Evolutionary conservation across 208 protist genomes (phyloP), one percentile per base, ranked within the genome.

Genomic region (Herpetomonas muscarum): DNA sequence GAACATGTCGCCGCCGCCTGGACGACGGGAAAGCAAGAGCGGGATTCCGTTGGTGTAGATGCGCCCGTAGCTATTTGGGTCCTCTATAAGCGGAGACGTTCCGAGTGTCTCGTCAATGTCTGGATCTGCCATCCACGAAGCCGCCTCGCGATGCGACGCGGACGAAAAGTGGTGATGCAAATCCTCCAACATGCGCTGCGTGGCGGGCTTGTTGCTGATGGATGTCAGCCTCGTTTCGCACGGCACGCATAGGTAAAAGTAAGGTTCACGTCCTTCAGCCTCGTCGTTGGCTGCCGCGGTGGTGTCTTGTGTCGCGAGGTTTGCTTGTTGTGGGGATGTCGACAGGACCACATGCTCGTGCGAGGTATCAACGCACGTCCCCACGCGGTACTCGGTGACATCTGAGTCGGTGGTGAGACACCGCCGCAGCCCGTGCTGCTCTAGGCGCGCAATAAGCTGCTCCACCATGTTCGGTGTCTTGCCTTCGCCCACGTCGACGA

Each of bases 211-310:
- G 0, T 49, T 60, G 13, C 61, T 76, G 28, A 77, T 59, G 4
- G 31, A 55, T 1, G 83, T 89, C 4, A 95, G 79, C 6, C 69
- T 70, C 37, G 83, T 36, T 63, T 92, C 84, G 39, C 89, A 95
- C 2, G 82, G 81, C 1, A 92, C 81, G 63, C 89, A 95, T 29
- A 86, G 59, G 64, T 95, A 95, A 59, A 89, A 93, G 65, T 92
- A 87, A 6, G 83, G 74, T 17, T 58, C 71, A 12, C 89, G 82
- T 19, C 24, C 42, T 24, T 79, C 64, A 3, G 52, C 53, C 21
- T 55, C 34, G 1, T 24, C n/a, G 25, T n/a, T 25, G 17, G 9
- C 29, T 46, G 42, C 21, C 7, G 17, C n/a, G 13, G 17, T 36
- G 24, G n/a, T 26, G 30, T 45, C 26, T 25, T 17, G 1, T n/a